These are phyloP conservation scores for Cladophialophora immunda DNA, from an alignment of 2,329 filamentous ascomycete species.

Conservation along the genomic window DNA sequence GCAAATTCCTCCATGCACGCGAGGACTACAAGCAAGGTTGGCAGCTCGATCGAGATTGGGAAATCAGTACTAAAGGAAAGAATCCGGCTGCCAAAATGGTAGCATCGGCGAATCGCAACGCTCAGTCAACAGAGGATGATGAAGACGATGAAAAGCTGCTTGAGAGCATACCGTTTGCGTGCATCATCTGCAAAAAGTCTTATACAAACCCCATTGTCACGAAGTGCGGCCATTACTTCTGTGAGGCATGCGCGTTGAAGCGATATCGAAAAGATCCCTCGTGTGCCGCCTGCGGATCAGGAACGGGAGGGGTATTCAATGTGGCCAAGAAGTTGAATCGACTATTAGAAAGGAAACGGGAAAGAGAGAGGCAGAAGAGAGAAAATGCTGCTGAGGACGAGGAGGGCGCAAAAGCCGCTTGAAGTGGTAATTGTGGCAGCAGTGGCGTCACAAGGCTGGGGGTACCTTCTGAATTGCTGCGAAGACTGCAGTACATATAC, in stretches of 20 bases:
- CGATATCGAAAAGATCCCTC: slow-evolving; percentile 86
- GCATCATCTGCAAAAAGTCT: slow-evolving; percentile 80
- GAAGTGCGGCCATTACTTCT: slow-evolving; percentile 95
- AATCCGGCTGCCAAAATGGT: slow-evolving; percentile 59
- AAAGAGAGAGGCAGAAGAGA: slow-evolving; percentile 62
- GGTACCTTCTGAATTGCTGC: background rate
- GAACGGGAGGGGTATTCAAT: slow-evolving; percentile 91
- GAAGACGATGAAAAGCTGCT: slow-evolving; percentile 59
- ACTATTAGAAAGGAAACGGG: slow-evolving; percentile 75
- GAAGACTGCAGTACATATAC: background rate
- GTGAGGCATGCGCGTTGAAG: slow-evolving; percentile 85
- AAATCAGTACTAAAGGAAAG: slow-evolving; percentile 75
- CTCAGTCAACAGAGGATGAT: slow-evolving; percentile 40
- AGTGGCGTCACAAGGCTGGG: background rate
- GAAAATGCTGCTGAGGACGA: slow-evolving; percentile 63
- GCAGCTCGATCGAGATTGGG: slow-evolving; percentile 96
- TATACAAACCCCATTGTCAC: slow-evolving; percentile 86
- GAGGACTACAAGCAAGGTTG: slow-evolving; percentile 84
- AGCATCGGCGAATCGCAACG: slow-evolving; percentile 56
- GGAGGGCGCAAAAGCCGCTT: slow-evolving; percentile 64
- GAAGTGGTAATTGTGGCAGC: background rate
- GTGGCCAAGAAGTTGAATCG: slow-evolving; percentile 83
- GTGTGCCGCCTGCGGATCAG: slow-evolving; percentile 84
- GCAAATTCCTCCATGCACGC: slow-evolving; percentile 72
- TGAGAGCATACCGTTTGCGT: slow-evolving; percentile 87